Percentiles rank a stretch among this genome's conserved stretches.
Conservation (phyloP, 163 green algal species). For the Coccomyxa subellipsoidea region DNA sequence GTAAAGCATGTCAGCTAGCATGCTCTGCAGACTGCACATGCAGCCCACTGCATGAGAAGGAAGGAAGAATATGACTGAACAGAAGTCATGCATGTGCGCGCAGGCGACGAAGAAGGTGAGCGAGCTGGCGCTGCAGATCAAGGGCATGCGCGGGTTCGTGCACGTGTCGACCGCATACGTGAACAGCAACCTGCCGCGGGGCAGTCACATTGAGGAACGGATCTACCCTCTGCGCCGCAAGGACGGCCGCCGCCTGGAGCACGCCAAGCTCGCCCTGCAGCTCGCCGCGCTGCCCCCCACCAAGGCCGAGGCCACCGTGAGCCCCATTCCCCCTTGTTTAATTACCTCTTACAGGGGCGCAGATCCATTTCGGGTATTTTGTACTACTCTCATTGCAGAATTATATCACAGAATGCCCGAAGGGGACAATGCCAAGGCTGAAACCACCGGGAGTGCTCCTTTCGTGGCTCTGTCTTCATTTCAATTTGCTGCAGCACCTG, state of each 20-base stretch:
- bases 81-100: neutral
- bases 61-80: neutral
- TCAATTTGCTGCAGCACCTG: no score
- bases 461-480: no score
- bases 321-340: neutral
- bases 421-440: neutral
- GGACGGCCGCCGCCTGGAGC: neutral
- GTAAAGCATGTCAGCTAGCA: no score
- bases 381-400: no score
- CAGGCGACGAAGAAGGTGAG: constrained; percentile 38
- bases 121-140: constrained; percentile 27
- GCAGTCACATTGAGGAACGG: constrained; percentile 38
- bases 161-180: constrained; percentile 45
- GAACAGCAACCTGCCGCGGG: constrained; percentile 38
- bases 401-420: no score
- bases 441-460: no score
- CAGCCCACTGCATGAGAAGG: no score
- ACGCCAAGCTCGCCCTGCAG: neutral
- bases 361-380: no score
- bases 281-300: neutral
- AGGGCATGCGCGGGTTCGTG: constrained; percentile 20
- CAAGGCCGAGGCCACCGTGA: constrained; percentile 6
- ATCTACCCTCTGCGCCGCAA: constrained; percentile 42
- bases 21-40: no score
- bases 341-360: neutral